Conservation (phyloP, 306 rosid genomes). For the Lablab purpureus region DNA sequence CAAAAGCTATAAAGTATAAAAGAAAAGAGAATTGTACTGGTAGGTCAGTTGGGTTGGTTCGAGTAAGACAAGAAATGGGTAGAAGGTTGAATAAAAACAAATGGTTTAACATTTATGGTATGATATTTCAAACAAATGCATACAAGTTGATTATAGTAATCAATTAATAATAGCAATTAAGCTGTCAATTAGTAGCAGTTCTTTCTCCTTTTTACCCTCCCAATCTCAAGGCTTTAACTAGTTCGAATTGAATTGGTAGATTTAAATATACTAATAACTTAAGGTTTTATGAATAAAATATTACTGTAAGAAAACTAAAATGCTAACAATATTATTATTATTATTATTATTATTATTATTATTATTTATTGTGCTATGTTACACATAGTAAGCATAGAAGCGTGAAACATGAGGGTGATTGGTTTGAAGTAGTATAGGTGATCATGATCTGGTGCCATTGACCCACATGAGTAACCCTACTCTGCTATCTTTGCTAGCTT, state of each 20-base stretch:
- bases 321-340: neutral
- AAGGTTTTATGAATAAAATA: too few species aligned
- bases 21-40: constrained; percentile 37
- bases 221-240: neutral
- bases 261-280: too few species aligned
- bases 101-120: constrained; percentile 12
- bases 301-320: neutral
- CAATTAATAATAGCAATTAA: constrained; percentile 37
- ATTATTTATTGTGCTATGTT: neutral
- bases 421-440: constrained; percentile 9
- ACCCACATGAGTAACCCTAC: constrained; percentile 45
- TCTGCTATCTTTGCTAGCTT: constrained; percentile 22
- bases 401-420: constrained; percentile 45
- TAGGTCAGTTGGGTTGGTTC: constrained; percentile 40
- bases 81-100: constrained; percentile 41
- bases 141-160: constrained; percentile 38
- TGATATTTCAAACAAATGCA: constrained; percentile 40
- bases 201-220: neutral
- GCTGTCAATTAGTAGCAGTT: constrained; percentile 38
- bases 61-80: constrained; percentile 45
- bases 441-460: constrained; percentile 45
- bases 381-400: neutral
- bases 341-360: neutral
- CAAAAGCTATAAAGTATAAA: constrained; percentile 12
- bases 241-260: too few species aligned